A percentile compares a stretch with the other conserved stretches of the same genome.
Evolutionary conservation across 495 filamentous ascomycete genomes (phyloP).

Genomic region (Penicillium canescens): DNA sequence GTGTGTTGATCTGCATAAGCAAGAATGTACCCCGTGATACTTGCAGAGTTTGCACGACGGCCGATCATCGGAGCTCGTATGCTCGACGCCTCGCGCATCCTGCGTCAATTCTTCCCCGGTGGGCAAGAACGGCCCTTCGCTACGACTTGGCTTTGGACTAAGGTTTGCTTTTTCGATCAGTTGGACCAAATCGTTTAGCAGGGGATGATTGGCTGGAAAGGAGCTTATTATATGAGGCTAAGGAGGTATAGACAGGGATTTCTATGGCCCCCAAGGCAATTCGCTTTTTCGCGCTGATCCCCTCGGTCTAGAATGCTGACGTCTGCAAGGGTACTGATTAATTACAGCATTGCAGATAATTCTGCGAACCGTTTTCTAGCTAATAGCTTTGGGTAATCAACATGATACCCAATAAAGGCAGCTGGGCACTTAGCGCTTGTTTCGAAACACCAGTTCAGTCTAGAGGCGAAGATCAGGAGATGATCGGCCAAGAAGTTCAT

Average conservation of each 20-base stretch:
- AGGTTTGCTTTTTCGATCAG: constrained; percentile 10
- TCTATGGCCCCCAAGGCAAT: no score
- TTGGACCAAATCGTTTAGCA: constrained; percentile 1
- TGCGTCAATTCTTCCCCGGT: no score
- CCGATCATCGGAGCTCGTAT: constrained; percentile 12
- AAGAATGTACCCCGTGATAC: constrained; percentile 4
- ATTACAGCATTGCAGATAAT: not conserved
- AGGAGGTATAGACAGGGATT: not conserved
- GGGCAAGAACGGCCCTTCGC: not conserved
- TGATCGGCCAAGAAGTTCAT: no score
- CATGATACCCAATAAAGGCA: no score
- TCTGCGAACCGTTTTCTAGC: no score
- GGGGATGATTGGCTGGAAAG: constrained; percentile 8
- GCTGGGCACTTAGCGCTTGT: no score
- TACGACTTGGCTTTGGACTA: constrained; percentile 5
- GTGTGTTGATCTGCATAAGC: constrained; percentile 2
- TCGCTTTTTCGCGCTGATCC: no score
- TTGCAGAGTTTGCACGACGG: not conserved
- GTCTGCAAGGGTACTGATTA: not conserved
- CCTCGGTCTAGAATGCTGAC: not conserved
- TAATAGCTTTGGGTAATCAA: no score
- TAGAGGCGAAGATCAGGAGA: no score
- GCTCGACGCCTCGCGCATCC: no score
- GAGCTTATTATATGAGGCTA: constrained; percentile 6
- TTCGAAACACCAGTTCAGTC: no score